These are phyloP conservation scores for Boletus semigastroideus DNA, from an alignment of 1,284 basidiomycete species.

Conservation along the genomic window DNA sequence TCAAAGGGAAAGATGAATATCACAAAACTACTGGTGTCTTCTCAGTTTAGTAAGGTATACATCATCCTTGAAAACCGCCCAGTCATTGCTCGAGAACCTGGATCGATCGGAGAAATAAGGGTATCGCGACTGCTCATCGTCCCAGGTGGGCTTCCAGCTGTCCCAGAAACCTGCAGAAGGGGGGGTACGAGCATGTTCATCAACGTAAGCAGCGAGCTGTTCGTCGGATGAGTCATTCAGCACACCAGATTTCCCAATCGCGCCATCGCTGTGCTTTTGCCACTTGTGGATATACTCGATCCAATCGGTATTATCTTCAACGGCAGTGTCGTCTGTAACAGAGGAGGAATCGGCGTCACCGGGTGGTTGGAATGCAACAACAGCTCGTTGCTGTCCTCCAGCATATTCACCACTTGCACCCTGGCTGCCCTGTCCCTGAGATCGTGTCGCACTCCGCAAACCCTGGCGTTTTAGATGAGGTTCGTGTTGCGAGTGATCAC, in stretches of 20 bases:
- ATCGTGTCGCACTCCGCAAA: neutral
- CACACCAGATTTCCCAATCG: neutral
- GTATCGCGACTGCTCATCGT: neutral
- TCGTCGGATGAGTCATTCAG: neutral
- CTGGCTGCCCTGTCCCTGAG: neutral
- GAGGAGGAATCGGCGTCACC: constrained; percentile 1
- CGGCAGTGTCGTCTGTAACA: neutral
- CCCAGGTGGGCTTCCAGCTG: neutral
- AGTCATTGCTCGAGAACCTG: constrained; percentile 3
- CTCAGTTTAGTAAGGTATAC: neutral
- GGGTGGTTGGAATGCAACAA: too few species aligned
- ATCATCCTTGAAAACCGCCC: neutral
- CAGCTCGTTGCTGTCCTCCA: too few species aligned
- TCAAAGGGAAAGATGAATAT: neutral
- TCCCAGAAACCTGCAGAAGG: neutral
- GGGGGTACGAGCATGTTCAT: neutral
- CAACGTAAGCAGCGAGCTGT: neutral
- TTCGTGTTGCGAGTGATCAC: too few species aligned
- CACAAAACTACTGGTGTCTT: neutral
- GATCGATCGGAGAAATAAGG: neutral
- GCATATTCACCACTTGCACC: too few species aligned
- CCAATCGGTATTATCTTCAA: neutral
- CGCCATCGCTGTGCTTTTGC: neutral
- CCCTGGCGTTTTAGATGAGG: neutral
- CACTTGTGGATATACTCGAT: neutral